Evolutionary conservation across 768 basidiomycete species (phyloP), one percentile per base, ranked within the genome.

Genomic region (Lactifluus pinguis): DNA sequence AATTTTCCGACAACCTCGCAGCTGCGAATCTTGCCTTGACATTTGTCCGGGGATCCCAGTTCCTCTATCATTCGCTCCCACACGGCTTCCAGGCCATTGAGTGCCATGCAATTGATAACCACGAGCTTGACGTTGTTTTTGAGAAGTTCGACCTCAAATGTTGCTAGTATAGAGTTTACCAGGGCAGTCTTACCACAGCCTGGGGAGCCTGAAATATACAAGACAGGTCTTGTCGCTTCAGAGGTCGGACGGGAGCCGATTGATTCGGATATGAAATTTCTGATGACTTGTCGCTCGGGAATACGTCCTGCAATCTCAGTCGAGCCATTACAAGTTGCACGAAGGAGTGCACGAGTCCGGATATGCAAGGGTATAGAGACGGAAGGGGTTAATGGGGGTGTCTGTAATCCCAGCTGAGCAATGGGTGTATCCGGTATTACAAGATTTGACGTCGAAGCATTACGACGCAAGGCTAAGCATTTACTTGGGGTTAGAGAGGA

Each of bases 171-270:
- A 5, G 84, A 76, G 67, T 86, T 85, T 30, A 93, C 82, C 4
- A 95, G 76, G 0, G 91, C 92, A 1, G 91, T 95, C 75, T 95
- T 95, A 19, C 92, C 92, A 3, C 92, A 92, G 1, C 95, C 95
- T 4, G 94, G 93, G 1, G 92, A 83, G 9, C 95, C 95, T 9
- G 94, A 95, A 55, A 98, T 85, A 72, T 95, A 98, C 60, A 95
- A 77, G 47, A 82, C 79, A 10, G 82, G 76, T 30, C 73, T 68
- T 25, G 62, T 47, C 55, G 4, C 62, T 61, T 29, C 66, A 67
- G 19, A 68, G 68, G 49, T 71, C 19, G 47, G 49, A 1, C 42
- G 59, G 19, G 68, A 72, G 32, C 72, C 70, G 25, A 83, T 68
- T 68, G 87, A 86, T 5, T 79, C 75, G 21, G 73, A 68, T 65